Percentiles rank a stretch among this genome's conserved stretches.
phyloP scores from a whole-genome alignment of 495 filamentous ascomycete species.

The Neurospora pannonica region DNA sequence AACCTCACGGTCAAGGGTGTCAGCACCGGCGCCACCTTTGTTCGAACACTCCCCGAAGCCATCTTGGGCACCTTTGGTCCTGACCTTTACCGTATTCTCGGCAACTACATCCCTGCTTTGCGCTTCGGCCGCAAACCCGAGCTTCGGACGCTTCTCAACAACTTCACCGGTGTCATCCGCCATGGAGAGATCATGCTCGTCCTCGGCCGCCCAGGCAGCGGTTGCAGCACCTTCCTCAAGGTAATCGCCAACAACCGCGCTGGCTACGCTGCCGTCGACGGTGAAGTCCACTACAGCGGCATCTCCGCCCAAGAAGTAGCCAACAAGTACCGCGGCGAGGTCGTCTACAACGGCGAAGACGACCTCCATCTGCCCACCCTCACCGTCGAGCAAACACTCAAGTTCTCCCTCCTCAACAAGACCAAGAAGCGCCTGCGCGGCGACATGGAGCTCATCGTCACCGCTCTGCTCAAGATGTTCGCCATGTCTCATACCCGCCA shows the following conservation, averaged over 20 bases:
- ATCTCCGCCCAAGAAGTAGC: conserved; percentile 60
- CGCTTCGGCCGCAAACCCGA: conserved; percentile 33
- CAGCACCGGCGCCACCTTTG: conserved; percentile 55
- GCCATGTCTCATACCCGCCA: conserved; percentile 69
- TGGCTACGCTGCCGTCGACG: conserved; percentile 55
- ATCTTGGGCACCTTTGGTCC: conserved; percentile 78
- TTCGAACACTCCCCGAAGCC: conserved; percentile 66
- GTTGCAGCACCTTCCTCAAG: conserved; percentile 74
- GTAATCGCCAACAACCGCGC: conserved; percentile 63
- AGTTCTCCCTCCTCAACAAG: conserved; percentile 77
- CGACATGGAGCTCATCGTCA: conserved; percentile 59
- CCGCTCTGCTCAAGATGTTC: conserved; percentile 66
- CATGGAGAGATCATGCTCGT: conserved; percentile 80
- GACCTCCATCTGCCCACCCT: conserved; percentile 70
- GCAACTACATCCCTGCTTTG: conserved; percentile 54
- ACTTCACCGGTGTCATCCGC: conserved; percentile 68
- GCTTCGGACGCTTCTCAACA: conserved; percentile 55
- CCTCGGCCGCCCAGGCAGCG: conserved; percentile 68
- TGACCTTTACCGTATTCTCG: conserved; percentile 64
- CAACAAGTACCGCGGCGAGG: conserved; percentile 66
- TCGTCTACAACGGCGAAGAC: conserved; percentile 76
- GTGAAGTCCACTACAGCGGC: conserved; percentile 68
- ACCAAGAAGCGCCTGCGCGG: conserved; percentile 62
- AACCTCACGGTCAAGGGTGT: conserved; percentile 68
- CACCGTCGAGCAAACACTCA: conserved; percentile 70